A percentile compares a stretch with the other conserved stretches of the same genome.
These are phyloP conservation scores for Penicillium sp. DNA, from an alignment of 2,329 filamentous ascomycete species.

Conservation along the genomic window DNA sequence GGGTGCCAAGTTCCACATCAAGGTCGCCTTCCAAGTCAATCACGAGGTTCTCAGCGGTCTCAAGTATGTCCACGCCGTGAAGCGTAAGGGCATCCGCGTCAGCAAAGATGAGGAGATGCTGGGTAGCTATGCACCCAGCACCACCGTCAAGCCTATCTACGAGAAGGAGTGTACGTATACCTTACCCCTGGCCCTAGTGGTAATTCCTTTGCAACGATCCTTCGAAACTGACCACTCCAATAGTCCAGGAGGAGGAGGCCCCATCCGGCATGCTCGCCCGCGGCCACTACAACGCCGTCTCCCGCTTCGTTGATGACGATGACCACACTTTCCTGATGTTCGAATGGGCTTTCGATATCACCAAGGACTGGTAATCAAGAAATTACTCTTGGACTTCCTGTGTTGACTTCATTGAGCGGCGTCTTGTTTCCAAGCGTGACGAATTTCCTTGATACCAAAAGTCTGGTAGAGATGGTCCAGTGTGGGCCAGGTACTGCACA, in stretches of 20 bases:
- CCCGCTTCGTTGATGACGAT: constrained; percentile 94
- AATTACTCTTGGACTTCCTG: constrained; percentile 13
- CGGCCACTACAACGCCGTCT: constrained; percentile 86
- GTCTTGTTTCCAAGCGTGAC: constrained; percentile 32
- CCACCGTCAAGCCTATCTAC: constrained; percentile 81
- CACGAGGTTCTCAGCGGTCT: constrained; percentile 93
- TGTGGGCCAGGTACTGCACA: constrained; percentile 17
- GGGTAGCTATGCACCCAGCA: constrained; percentile 93
- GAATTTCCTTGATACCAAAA: constrained; percentile 36
- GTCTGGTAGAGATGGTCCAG: constrained; percentile 31
- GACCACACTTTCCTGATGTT: constrained; percentile 88
- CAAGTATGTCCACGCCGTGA: constrained; percentile 94
- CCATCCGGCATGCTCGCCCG: constrained; percentile 88
- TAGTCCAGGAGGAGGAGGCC: constrained; percentile 89
- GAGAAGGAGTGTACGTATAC: constrained; percentile 85
- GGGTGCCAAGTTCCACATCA: constrained; percentile 91
- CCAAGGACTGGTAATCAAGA: constrained; percentile 78
- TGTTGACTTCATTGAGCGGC: constrained; percentile 28
- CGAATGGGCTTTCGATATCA: constrained; percentile 94
- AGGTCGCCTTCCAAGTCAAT: constrained; percentile 91
- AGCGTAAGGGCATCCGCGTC: constrained; percentile 82
- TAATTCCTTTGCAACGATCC: too few species aligned
- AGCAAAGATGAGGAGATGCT: constrained; percentile 99
- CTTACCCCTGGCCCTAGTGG: background rate
- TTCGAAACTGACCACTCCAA: constrained; percentile 2